Evolutionary conservation across 192 early-diverging fungal species (phyloP).

Genomic region (Coemansia sp.): DNA sequence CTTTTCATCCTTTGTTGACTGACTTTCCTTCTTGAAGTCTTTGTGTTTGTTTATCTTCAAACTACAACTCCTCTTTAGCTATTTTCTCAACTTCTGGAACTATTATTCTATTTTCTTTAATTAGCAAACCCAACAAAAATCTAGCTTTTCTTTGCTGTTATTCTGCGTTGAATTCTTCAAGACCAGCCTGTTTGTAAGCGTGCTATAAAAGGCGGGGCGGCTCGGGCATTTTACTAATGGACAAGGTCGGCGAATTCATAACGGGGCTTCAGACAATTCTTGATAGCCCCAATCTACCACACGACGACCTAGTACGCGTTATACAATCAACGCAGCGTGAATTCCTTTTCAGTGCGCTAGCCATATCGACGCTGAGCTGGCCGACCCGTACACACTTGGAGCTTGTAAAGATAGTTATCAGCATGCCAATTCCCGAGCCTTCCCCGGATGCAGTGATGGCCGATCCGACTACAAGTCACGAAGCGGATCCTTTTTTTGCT

Average conservation of each 20-base stretch:
- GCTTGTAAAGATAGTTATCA: slow-evolving; percentile 50
- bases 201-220: neutral
- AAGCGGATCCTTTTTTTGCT: slow-evolving; percentile 40
- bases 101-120: no score
- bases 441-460: slow-evolving; percentile 21
- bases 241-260: slow-evolving; percentile 44
- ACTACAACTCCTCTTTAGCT: no score
- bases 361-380: slow-evolving; percentile 40
- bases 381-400: slow-evolving; percentile 48
- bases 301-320: slow-evolving; percentile 37
- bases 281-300: slow-evolving; percentile 45
- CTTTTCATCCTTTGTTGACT: no score
- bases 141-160: neutral
- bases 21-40: no score
- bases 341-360: slow-evolving; percentile 39
- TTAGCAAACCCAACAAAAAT: no score
- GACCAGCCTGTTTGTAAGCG: no score
- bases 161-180: neutral
- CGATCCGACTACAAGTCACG: slow-evolving; percentile 34
- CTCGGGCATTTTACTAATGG: slow-evolving; percentile 16
- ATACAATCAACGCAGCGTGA: slow-evolving; percentile 44
- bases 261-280: slow-evolving; percentile 40
- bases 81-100: no score
- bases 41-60: no score
- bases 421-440: slow-evolving; percentile 28